Evolutionary conservation across 345 rosid species (phyloP).

Genomic region (Hirschfeldia incana): DNA sequence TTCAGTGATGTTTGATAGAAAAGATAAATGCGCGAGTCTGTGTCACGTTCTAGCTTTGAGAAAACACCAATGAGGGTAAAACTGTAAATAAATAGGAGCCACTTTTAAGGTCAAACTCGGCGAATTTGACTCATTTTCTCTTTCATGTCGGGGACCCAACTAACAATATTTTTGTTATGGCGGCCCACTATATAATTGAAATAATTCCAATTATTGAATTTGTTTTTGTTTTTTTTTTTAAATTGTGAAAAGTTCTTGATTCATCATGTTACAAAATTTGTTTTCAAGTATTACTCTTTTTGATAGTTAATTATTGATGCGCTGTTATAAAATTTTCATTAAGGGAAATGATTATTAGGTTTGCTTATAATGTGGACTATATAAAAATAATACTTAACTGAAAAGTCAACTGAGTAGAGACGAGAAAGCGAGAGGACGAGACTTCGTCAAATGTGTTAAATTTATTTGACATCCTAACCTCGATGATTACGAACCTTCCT

Average conservation of each 20-base stretch:
- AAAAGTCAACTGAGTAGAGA: neutral
- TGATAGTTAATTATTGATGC: neutral
- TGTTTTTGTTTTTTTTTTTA: too few relatives aligned
- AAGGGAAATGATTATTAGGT: neutral
- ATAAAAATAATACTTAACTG: neutral
- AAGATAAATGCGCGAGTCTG: neutral
- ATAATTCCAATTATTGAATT: neutral
- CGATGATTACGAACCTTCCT: neutral
- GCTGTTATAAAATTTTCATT: neutral
- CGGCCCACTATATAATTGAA: neutral
- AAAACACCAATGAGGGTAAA: neutral
- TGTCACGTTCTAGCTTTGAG: neutral
- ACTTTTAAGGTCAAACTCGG: slow-evolving; percentile 1
- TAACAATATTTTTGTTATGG: neutral
- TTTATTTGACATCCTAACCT: neutral
- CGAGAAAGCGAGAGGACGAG: neutral
- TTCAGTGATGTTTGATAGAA: neutral
- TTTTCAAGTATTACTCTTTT: too few relatives aligned
- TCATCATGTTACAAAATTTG: too few relatives aligned
- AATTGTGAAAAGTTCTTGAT: too few relatives aligned
- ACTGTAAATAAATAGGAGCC: neutral
- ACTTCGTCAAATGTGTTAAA: neutral
- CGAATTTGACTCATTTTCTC: neutral
- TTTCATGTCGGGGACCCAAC: neutral
- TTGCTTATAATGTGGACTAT: neutral